phyloP scores from a whole-genome alignment of 2,329 filamentous ascomycete genomes.

The Shiraia sp. region DNA sequence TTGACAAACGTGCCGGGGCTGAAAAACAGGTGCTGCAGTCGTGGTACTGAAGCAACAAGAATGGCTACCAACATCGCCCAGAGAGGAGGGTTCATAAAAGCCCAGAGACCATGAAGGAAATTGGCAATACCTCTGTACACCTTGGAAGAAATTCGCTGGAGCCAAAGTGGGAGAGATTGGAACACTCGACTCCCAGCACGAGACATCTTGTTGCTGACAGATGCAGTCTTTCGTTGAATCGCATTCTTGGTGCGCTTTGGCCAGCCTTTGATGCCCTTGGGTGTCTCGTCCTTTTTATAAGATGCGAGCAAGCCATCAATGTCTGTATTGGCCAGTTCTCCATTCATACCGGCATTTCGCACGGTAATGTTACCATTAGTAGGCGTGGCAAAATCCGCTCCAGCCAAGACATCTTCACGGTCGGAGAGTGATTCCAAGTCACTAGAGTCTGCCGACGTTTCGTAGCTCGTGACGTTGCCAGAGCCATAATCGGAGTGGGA shows the following conservation, averaged over 20 bases:
- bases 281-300: constrained; percentile 25
- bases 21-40: constrained; percentile 85
- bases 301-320: constrained; percentile 37
- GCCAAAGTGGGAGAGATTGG: constrained; percentile 54
- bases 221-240: constrained; percentile 22
- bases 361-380: constrained; percentile 53
- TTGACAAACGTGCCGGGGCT: constrained; percentile 84
- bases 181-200: constrained; percentile 48
- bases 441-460: constrained; percentile 35
- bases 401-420: constrained; percentile 34
- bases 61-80: constrained; percentile 97
- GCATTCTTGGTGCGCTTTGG: constrained; percentile 31
- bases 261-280: constrained; percentile 41
- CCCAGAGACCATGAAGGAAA: constrained; percentile 73
- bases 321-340: constrained; percentile 41
- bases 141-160: constrained; percentile 56
- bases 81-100: constrained; percentile 97
- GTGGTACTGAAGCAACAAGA: constrained; percentile 83
- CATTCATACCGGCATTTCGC: constrained; percentile 43
- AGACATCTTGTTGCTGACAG: constrained; percentile 29
- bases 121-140: constrained; percentile 48
- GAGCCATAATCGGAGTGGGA: constrained; percentile 54
- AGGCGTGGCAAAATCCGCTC: constrained; percentile 47
- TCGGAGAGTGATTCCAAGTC: constrained; percentile 35
- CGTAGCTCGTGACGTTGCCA: constrained; percentile 50